Conservation (phyloP, 2,329 filamentous ascomycete species). For the Claviceps humidiphila region DNA sequence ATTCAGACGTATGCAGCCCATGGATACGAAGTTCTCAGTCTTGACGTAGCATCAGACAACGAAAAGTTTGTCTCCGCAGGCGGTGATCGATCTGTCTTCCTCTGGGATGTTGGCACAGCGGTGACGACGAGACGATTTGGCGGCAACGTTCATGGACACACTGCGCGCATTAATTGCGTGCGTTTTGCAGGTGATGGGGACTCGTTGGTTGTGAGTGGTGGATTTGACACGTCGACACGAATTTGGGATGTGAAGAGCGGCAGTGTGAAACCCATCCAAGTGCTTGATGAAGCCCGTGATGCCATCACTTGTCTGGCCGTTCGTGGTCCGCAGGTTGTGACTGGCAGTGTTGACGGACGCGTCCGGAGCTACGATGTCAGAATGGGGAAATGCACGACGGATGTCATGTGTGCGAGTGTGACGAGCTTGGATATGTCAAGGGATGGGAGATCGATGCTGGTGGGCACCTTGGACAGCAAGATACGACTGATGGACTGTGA, state of each 20-base stretch:
- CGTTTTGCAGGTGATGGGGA: constrained; percentile 67
- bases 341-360: constrained; percentile 73
- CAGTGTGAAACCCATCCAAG: constrained; percentile 53
- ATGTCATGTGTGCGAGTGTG: constrained; percentile 58
- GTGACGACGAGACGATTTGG: constrained; percentile 64
- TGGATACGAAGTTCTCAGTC: constrained; percentile 79
- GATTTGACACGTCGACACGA: constrained; percentile 62
- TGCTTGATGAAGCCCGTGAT: constrained; percentile 60
- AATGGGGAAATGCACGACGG: constrained; percentile 55
- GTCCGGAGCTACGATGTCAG: constrained; percentile 73
- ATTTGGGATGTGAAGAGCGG: constrained; percentile 56
- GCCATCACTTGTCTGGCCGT: constrained; percentile 41
- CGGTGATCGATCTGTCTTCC: constrained; percentile 79
- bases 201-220: constrained; percentile 56
- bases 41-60: constrained; percentile 65
- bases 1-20: constrained; percentile 86
- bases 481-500: constrained; percentile 70
- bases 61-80: constrained; percentile 75
- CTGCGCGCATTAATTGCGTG: constrained; percentile 63
- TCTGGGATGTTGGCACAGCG: constrained; percentile 85
- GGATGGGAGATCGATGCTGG: constrained; percentile 62
- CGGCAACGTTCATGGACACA: constrained; percentile 48
- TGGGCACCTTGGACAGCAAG: constrained; percentile 62
- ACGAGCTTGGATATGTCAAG: constrained; percentile 60
- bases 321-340: constrained; percentile 45